Base-by-base conservation (phyloP, 164 flowering plant species). In the Aristolochia californica region DNA sequence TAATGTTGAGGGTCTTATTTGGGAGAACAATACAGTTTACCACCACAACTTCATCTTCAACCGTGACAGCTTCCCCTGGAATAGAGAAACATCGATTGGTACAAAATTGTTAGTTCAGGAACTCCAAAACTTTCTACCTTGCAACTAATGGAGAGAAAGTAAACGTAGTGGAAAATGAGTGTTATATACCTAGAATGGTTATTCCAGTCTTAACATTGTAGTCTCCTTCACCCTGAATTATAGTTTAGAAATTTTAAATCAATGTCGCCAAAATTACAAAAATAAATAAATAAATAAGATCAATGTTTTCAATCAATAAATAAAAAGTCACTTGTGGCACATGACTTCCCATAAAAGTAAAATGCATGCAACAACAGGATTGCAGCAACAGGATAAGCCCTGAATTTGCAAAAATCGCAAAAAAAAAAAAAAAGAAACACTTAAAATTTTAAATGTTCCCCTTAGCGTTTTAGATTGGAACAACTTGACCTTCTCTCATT, bases 31-130 rank as follows among this genome's bases (percentile, higher is more conserved):
- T 81, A 83, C 96, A 75, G 74, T 85, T 89, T 49, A 74, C 68
- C 54, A 93, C 93, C 58, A 90, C 97, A 4, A 86, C 97, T 78
- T 94, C 99, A 72, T 94, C 99, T 70, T 94, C 97, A 21, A 94
- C 97, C 10, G 48, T 66, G 43, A 94, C 99, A 27, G 96, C 80
- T 70, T 89, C 99, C 25, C 98, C 98, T 91, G 82, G 24, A 74
- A 13, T 56, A 51, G 15, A 26, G 47, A 58, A n/a, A n/a, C n/a
- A n/a, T n/a, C n/a, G n/a, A 34, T 34, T 16, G 17, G 26, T 7
- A 58, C 1, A 43, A 57, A 30, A 28, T n/a, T 54, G 56, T 54
- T 18, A 54, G 43, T n/a, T 14, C 5, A 20, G 3, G 50, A 20
- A 47, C 5, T 16, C 43, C 9, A 2, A 15, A 15, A 40, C 17